Evolutionary conservation across 2,329 filamentous ascomycete species (phyloP).

Genomic region (Stagonosporopsis tanaceti): DNA sequence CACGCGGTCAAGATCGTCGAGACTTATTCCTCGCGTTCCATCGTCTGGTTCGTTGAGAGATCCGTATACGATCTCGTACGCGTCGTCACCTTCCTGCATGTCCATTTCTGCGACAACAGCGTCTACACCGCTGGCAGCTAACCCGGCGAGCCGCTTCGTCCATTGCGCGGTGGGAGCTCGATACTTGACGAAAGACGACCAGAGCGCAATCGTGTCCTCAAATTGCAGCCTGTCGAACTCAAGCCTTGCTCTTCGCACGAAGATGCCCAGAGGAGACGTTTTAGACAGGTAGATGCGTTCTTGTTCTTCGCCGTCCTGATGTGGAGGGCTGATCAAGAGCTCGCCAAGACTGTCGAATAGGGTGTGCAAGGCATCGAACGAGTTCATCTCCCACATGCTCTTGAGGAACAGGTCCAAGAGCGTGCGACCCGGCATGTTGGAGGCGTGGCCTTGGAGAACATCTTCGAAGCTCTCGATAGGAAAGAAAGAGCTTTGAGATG

Average conservation of each 20-base stretch:
- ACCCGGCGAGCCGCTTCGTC: slow-evolving; percentile 54
- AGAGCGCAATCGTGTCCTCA: slow-evolving; percentile 77
- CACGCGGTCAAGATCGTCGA: slow-evolving; percentile 80
- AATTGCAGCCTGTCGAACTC: slow-evolving; percentile 86
- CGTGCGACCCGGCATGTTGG: slow-evolving; percentile 73
- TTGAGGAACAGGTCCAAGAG: slow-evolving; percentile 88
- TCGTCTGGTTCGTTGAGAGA: slow-evolving; percentile 53
- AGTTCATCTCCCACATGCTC: slow-evolving; percentile 84
- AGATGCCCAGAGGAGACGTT: slow-evolving; percentile 81
- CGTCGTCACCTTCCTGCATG: slow-evolving; percentile 59
- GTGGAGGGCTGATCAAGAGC: slow-evolving; percentile 62
- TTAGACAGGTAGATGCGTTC: slow-evolving; percentile 69
- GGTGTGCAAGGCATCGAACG: slow-evolving; percentile 77
- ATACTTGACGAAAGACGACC: slow-evolving; percentile 84
- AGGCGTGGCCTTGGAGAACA: slow-evolving; percentile 55
- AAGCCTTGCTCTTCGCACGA: slow-evolving; percentile 76
- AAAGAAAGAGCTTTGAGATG: slow-evolving; percentile 45
- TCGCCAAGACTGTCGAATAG: slow-evolving; percentile 72
- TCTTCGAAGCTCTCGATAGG: slow-evolving; percentile 56
- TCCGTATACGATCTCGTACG: slow-evolving; percentile 62
- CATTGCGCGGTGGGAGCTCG: slow-evolving; percentile 76
- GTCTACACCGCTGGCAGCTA: slow-evolving; percentile 58
- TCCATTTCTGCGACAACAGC: slow-evolving; percentile 68
- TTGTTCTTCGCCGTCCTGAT: slow-evolving; percentile 22
- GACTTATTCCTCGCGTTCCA: slow-evolving; percentile 64